Base-by-base conservation (phyloP, 257 asterid genomes). In the Echium plantagineum region DNA sequence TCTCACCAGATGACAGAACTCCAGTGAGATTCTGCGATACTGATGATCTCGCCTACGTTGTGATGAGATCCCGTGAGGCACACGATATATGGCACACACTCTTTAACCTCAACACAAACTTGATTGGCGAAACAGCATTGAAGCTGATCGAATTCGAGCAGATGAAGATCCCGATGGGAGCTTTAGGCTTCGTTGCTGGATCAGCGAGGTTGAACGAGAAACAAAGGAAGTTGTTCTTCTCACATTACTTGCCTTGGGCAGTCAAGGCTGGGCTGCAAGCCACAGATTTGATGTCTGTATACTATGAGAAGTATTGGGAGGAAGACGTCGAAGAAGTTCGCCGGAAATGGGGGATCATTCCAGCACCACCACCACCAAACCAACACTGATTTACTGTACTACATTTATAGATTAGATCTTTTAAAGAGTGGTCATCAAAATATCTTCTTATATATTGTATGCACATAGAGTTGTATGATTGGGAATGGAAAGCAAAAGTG, bases 21-120 rank as follows among this genome's bases (percentile, higher is more conserved):
- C 98, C 98, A 1, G 94, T 89, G 61, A 80, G 95, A 71, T 93
- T 93, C 78, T 84, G 89, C 89, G 98, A 89, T 72, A 72, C 90
- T 0, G 97, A 91, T 32, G 98, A 91, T 51, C 61, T 84, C 66
- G 94, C 97, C 31, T 93, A 84, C 21, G 95, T 93, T 59, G 93
- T 94, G 9, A 89, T 87, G 62, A 94, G 98, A n/a, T 95, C 98
- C 19, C 97, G 98, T 7, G 97, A 93, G 74, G 94, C 89, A 65
- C 98, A 86, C 26, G 98, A 93, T 71, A 79, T 93, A 48, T 86
- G 98, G 98, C 98, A 84, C 76, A 89, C 97, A 60, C 80, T 86
- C 21, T 93, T 93, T 61, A 96, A 63, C 35, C 85, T 93, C 31
- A 95, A 94, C 13, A 89, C 97, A 47, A 93, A 93, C 72, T 70